Evolutionary conservation across 495 filamentous ascomycete genomes (phyloP).

Genomic region (Penicillium waksmanii): DNA sequence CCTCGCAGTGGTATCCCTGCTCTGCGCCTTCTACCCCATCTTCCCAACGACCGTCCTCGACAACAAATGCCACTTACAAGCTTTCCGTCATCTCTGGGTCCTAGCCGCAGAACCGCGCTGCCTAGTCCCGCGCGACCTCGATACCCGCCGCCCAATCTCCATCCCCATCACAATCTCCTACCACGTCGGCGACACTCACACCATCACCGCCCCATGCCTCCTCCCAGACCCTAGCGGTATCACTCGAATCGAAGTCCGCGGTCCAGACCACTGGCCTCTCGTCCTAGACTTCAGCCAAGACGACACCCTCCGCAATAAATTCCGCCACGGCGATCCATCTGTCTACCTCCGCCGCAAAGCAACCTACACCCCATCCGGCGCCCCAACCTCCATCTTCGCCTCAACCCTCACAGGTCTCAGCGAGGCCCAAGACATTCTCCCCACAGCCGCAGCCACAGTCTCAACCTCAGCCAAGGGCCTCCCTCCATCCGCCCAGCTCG

Average conservation of each 20-base stretch:
- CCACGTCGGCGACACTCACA: constrained; percentile 47
- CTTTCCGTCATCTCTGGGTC: constrained; percentile 97
- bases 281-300: constrained; percentile 76
- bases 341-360: constrained; percentile 82
- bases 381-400: constrained; percentile 66
- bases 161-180: constrained; percentile 67
- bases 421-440: constrained; percentile 45
- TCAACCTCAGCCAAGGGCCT: constrained; percentile 38
- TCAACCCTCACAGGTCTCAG: constrained; percentile 63
- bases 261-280: constrained; percentile 82
- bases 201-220: constrained; percentile 71
- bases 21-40: constrained; percentile 92
- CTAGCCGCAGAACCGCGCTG: constrained; percentile 90
- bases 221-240: constrained; percentile 79
- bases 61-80: constrained; percentile 92
- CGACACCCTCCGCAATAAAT: constrained; percentile 64
- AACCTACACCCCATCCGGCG: constrained; percentile 62
- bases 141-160: constrained; percentile 75
- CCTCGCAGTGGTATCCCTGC: constrained; percentile 78
- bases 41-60: constrained; percentile 88
- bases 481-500: constrained; percentile 33
- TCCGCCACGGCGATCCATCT: constrained; percentile 69
- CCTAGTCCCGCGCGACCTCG: constrained; percentile 80
- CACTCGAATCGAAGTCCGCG: constrained; percentile 64
- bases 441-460: constrained; percentile 26